Conservation (phyloP, 371 early-diverging fungal species). For the Basidiobolus heterosporus region DNA sequence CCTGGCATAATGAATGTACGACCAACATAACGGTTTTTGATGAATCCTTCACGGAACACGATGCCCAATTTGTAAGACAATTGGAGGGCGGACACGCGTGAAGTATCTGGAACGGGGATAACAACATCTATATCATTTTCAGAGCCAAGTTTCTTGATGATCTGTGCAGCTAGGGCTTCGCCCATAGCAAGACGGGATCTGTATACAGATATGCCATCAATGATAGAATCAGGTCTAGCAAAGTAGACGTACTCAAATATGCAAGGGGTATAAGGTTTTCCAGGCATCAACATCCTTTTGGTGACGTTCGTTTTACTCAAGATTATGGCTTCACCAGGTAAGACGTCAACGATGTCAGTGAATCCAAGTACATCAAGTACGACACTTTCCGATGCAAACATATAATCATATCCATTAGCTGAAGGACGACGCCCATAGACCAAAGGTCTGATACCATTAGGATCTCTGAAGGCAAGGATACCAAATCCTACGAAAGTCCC, state of each 20-base stretch:
- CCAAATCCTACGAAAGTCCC: slow-evolving; percentile 39
- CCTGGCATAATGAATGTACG: slow-evolving; percentile 98
- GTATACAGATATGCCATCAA: slow-evolving; percentile 95
- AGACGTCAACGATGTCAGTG: slow-evolving; percentile 67
- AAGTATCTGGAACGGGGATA: slow-evolving; percentile 94
- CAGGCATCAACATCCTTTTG: slow-evolving; percentile 35
- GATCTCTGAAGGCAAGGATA: slow-evolving; percentile 82
- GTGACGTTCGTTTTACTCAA: slow-evolving; percentile 53
- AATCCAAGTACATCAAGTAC: slow-evolving; percentile 80
- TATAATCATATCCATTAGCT: slow-evolving; percentile 62
- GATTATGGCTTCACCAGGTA: slow-evolving; percentile 69
- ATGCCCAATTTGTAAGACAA: slow-evolving; percentile 68
- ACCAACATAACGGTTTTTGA: slow-evolving; percentile 95
- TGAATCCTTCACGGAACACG: slow-evolving; percentile 91
- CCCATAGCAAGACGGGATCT: slow-evolving; percentile 93
- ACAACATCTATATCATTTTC: slow-evolving; percentile 85
- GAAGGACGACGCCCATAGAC: slow-evolving; percentile 66
- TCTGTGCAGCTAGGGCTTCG: slow-evolving; percentile 75
- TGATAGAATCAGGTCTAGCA: slow-evolving; percentile 92
- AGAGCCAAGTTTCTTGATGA: slow-evolving; percentile 42
- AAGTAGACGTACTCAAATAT: slow-evolving; percentile 97
- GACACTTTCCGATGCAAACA: slow-evolving; percentile 93
- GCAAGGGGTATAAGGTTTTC: slow-evolving; percentile 59
- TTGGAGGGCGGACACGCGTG: slow-evolving; percentile 84
- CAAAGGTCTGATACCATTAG: slow-evolving; percentile 88